Evolutionary conservation across 768 basidiomycete genomes (phyloP).

Genomic region (Hygrophoropsis aurantiaca): DNA sequence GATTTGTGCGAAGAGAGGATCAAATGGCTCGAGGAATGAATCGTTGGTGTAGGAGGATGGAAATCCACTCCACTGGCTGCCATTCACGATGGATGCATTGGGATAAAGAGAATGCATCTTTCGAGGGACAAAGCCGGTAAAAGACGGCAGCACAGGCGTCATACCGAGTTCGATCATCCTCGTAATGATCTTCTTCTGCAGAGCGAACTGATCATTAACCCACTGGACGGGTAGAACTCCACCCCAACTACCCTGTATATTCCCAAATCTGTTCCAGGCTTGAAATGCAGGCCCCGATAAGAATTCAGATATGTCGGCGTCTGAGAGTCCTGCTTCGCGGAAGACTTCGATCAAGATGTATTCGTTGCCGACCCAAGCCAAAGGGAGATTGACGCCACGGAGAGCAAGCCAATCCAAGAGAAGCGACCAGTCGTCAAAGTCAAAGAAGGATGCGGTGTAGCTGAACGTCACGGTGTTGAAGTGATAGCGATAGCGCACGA

Average conservation of each 20-base stretch:
- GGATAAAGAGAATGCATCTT: slow-evolving; percentile 22
- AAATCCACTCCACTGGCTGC: slow-evolving; percentile 29
- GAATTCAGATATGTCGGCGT: slow-evolving; percentile 29
- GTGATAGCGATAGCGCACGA: slow-evolving; percentile 31
- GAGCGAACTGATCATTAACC: slow-evolving; percentile 30
- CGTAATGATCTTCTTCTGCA: slow-evolving; percentile 26
- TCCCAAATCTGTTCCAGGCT: slow-evolving; percentile 35
- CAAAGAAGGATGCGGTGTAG: slow-evolving; percentile 32
- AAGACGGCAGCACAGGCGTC: slow-evolving; percentile 33
- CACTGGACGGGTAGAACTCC: slow-evolving; percentile 27
- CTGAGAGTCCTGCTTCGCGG: slow-evolving; percentile 27
- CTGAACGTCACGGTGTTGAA: slow-evolving; percentile 37
- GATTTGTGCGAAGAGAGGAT: slow-evolving; percentile 24
- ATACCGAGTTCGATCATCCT: slow-evolving; percentile 34
- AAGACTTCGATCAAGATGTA: slow-evolving; percentile 29
- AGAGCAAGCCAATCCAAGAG: slow-evolving; percentile 33
- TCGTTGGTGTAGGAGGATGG: slow-evolving; percentile 25
- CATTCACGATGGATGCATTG: slow-evolving; percentile 29
- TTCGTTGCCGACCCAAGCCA: slow-evolving; percentile 35
- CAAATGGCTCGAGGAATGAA: slow-evolving; percentile 32
- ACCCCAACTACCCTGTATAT: slow-evolving; percentile 33
- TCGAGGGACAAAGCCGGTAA: slow-evolving; percentile 34
- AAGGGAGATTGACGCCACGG: slow-evolving; percentile 33
- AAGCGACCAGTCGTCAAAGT: slow-evolving; percentile 28
- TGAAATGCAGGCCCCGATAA: slow-evolving; percentile 32